Base-by-base conservation (phyloP, 371 early-diverging fungal genomes). In the Mucor sp. region DNA sequence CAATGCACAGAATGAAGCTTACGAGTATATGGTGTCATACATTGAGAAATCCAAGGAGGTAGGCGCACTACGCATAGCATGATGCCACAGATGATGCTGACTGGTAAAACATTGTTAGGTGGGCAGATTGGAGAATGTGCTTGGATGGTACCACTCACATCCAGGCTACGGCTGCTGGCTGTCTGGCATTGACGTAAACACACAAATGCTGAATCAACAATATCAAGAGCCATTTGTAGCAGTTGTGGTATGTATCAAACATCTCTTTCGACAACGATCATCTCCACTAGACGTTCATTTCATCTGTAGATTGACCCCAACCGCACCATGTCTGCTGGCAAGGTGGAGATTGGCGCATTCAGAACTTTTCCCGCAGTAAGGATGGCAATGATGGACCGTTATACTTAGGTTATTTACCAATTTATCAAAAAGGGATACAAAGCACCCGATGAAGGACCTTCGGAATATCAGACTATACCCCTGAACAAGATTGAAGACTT, bases 151-250 rank as follows among this genome's bases (percentile, higher is more conserved):
- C 83, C 99, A 99, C 76, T 92, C 93, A 44, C 99, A 99, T 82
- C 99, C 99, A 19, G 99, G 99, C 15, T 99, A 98, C 73, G 98
- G 98, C 2, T 98, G 98, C 80, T 99, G 99, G 99, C 85, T 99
- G 60, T 97, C 98, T 7, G 98, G 99, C 27, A 98, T 99, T 74
- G 99, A 99, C 74, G 98, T 98, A 27, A 85, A 87, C 60, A 99
- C 99, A 14, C 98, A 99, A 76, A 93, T 90, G 90, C 78, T 94
- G 43, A 97, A 98, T 78, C 98, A 99, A 74, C 88, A 91, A 75
- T 96, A 86, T 79, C 95, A 95, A 73, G 99, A 99, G 61, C 99
- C 99, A 5, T 99, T 90, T 69, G 86, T 96, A 9, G 99, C 99
- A 11, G 91, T 99, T 4, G 99, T 99, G 56, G 93, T 94, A 85